Percentiles rank a stretch among this genome's conserved stretches.
phyloP scores from a whole-genome alignment of 495 filamentous ascomycete genomes.

The Xylaria venustula region DNA sequence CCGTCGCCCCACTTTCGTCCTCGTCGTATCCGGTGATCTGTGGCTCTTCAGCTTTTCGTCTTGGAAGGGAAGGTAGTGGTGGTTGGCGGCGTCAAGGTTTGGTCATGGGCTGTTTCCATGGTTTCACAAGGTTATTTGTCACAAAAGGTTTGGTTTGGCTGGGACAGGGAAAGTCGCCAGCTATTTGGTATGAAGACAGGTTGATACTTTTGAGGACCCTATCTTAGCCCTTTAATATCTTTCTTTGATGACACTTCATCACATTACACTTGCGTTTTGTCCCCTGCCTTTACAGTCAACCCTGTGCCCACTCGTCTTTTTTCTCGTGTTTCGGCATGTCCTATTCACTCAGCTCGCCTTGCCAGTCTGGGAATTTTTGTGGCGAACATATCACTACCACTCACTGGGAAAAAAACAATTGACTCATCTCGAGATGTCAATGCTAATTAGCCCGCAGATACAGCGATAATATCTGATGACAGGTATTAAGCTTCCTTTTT shows the following conservation, averaged over 20 bases:
- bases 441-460: constrained; percentile 1
- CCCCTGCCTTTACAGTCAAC: constrained; percentile 1
- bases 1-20: constrained; percentile 4
- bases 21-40: constrained; percentile 3
- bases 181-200: constrained; percentile 13
- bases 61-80: constrained; percentile 15
- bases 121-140: constrained; percentile 8
- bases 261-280: constrained; percentile 5
- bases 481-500: background rate
- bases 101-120: constrained; percentile 12
- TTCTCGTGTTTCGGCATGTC: no score
- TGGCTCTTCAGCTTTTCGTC: constrained; percentile 4
- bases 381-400: background rate
- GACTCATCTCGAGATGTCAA: background rate
- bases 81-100: constrained; percentile 18
- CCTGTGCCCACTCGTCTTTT: constrained; percentile 10
- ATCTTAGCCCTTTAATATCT: constrained; percentile 16
- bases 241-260: constrained; percentile 12
- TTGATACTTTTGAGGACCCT: constrained; percentile 10
- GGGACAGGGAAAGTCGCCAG: constrained; percentile 11
- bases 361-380: background rate
- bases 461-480: background rate
- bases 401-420: background rate
- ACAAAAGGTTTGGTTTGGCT: constrained; percentile 16
- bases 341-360: background rate